Evolutionary conservation across 331 rosid species (phyloP).

Genomic region (Saraca asoca): DNA sequence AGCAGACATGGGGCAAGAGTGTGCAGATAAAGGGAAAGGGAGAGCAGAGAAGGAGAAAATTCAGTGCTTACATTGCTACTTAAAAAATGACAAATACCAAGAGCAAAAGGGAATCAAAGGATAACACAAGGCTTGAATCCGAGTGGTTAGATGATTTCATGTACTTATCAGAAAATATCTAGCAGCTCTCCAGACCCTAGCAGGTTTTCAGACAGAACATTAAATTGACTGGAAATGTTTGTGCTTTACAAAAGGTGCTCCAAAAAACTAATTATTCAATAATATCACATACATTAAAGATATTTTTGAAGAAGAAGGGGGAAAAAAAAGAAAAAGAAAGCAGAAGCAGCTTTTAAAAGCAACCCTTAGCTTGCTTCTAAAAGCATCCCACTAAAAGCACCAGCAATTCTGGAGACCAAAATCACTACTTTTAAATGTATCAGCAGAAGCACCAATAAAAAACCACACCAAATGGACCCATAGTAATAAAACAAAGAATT

Average conservation of each 20-base stretch:
- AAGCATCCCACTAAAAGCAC: too few species aligned
- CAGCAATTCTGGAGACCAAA: too few species aligned
- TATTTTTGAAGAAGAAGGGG: too few species aligned
- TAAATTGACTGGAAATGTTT: neutral
- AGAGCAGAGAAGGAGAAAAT: conserved; percentile 8
- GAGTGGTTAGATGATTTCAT: neutral
- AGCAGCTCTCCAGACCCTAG: too few species aligned
- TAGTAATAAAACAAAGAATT: too few species aligned
- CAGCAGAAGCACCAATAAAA: neutral
- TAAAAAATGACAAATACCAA: conserved; percentile 10
- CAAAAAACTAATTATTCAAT: too few species aligned
- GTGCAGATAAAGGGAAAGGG: conserved; percentile 5
- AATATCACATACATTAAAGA: too few species aligned
- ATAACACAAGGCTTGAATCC: neutral
- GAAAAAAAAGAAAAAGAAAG: too few species aligned
- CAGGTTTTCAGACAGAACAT: neutral
- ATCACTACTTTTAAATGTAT: neutral
- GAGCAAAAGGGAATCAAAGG: neutral
- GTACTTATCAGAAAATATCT: neutral
- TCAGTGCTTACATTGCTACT: neutral
- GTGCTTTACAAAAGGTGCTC: neutral
- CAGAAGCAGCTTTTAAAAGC: too few species aligned
- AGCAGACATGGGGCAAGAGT: conserved; percentile 4
- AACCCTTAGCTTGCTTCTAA: too few species aligned
- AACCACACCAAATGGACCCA: too few species aligned